Conservation (phyloP, 441 rosid species). For the Eruca vesicaria region DNA sequence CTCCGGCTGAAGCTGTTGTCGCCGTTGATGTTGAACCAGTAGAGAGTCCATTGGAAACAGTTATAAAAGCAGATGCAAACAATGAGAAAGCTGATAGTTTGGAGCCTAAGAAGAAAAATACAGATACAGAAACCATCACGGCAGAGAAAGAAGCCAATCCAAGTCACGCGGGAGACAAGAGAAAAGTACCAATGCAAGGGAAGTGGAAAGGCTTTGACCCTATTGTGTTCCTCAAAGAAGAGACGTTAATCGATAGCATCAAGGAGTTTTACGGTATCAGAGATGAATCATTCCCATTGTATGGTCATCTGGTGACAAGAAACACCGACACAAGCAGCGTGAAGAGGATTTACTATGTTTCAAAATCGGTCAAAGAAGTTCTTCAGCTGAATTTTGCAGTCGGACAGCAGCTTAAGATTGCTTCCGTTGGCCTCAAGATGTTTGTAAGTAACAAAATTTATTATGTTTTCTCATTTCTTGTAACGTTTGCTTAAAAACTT, state of each 20-base stretch:
- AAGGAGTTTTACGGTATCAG: constrained; percentile 73
- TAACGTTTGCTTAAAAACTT: neutral
- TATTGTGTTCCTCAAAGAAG: constrained; percentile 75
- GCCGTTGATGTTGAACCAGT: constrained; percentile 35
- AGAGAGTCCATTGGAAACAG: constrained; percentile 38
- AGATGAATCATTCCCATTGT: constrained; percentile 63
- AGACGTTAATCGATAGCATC: constrained; percentile 57
- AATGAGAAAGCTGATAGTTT: constrained; percentile 39
- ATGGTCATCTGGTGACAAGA: constrained; percentile 79
- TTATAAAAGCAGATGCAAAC: constrained; percentile 41
- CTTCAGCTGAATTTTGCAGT: constrained; percentile 71
- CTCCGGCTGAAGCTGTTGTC: constrained; percentile 20
- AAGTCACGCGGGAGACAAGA: constrained; percentile 48
- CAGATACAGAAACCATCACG: constrained; percentile 30
- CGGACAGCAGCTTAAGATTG: constrained; percentile 87
- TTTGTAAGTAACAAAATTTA: constrained; percentile 58
- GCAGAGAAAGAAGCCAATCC: constrained; percentile 46
- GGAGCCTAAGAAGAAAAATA: constrained; percentile 36
- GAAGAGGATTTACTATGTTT: constrained; percentile 87
- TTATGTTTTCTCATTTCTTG: neutral
- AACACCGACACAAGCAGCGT: constrained; percentile 71
- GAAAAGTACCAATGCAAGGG: constrained; percentile 82
- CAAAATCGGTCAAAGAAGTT: constrained; percentile 73
- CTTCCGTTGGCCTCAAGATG: constrained; percentile 90
- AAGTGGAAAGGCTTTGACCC: constrained; percentile 94